Conservation (phyloP, 2,329 filamentous ascomycete species). For the Cercospora canescens region DNA sequence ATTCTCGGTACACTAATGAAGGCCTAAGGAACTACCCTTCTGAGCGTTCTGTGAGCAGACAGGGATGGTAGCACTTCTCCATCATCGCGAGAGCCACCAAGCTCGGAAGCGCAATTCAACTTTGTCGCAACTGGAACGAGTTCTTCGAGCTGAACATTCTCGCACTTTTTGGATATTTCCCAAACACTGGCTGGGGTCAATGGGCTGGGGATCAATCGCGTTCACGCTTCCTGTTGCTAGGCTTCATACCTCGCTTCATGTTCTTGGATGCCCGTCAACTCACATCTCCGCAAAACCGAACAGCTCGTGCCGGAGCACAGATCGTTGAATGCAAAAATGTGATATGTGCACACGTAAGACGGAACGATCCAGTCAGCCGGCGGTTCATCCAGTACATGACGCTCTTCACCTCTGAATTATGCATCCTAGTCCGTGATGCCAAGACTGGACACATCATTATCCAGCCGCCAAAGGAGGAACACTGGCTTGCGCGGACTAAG, state of each 20-base stretch:
- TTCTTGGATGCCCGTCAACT: background rate
- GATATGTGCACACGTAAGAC: background rate
- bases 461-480: background rate
- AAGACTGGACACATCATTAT: background rate
- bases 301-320: background rate
- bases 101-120: background rate
- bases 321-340: background rate
- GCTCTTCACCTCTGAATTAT: background rate
- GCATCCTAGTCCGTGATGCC: background rate
- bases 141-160: background rate
- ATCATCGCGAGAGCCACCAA: background rate
- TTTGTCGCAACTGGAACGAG: background rate
- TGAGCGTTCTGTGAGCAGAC: background rate
- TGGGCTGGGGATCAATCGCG: background rate
- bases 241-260: background rate
- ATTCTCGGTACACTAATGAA: background rate
- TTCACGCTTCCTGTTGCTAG: background rate
- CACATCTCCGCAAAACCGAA: background rate
- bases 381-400: background rate
- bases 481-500: background rate
- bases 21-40: background rate
- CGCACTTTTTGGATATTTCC: background rate
- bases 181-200: background rate
- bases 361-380: background rate
- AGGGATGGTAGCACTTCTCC: background rate